Evolutionary conservation across 2,329 filamentous ascomycete genomes (phyloP).

Genomic region (Akanthomyces muscarius): DNA sequence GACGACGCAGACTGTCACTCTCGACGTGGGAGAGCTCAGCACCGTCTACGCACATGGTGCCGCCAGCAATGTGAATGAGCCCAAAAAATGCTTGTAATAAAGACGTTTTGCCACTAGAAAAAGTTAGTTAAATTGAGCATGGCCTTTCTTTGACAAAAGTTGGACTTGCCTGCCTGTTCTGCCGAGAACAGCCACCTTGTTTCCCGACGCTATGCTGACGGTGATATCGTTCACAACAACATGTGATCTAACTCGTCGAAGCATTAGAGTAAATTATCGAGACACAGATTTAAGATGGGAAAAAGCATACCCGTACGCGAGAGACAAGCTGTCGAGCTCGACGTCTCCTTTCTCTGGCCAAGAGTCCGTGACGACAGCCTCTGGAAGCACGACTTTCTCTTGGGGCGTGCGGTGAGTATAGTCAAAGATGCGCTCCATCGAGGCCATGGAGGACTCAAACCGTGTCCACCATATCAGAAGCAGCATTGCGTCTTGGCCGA

Average conservation of each 20-base stretch:
- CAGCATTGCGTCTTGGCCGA: not conserved
- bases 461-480: not conserved
- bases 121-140: not conserved
- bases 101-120: not conserved
- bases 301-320: not conserved
- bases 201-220: not conserved
- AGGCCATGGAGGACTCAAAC: not conserved
- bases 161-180: not conserved
- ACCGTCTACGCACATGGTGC: not conserved
- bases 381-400: not conserved
- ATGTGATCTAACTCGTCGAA: not conserved
- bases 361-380: not conserved
- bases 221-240: not conserved
- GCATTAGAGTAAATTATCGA: not conserved
- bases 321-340: not conserved
- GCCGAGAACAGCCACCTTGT: not conserved
- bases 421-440: slow-evolving; percentile 6
- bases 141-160: not conserved
- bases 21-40: not conserved
- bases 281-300: too few relatives aligned
- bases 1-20: not conserved
- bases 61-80: not conserved
- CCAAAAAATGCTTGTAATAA: not conserved
- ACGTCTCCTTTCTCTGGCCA: not conserved
- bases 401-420: not conserved